Evolutionary conservation across 371 early-diverging fungal species (phyloP), one percentile per base, ranked within the genome.

Genomic region (Haplosporangium sp.): DNA sequence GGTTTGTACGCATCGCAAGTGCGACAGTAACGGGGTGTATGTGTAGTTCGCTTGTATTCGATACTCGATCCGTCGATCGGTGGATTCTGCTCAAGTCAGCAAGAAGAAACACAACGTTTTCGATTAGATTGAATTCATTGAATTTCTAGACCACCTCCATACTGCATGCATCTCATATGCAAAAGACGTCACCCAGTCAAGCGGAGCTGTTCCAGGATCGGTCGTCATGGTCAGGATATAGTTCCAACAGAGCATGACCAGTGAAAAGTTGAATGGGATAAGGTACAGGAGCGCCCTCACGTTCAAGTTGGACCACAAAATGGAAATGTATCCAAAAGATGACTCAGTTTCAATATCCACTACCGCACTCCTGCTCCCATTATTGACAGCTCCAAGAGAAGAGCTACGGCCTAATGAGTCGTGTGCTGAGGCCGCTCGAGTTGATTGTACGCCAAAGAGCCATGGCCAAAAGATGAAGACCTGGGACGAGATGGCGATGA

Each of bases 151-250:
- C 41, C 21, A n/a, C 9, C 18, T 18, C 20, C 50, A 50, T 9
- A 18, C 18, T n/a, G 20, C n/a, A 13, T 6, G 16, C 12, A 21
- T 16, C 4, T n/a, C 6, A 42, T 45, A 11, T 14, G 5, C 43
- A 23, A 9, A 16, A 18, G 11, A 8, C 47, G 54, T 67, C 86
- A 90, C 91, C 86, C 87, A 96, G 54, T 83, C 88, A 8, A 59
- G 52, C 16, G 96, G 97, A 4, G 94, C 94, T 16, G 74, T 62
- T 29, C 97, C 98, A 1, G 98, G 96, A 66, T 91, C 83, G 14
- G 94, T 94, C 9, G 69, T 73, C 69, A 88, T 88, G 10, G 93
- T 91, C 54, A 94, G 81, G 62, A 85, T 89, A 82, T 96, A 98
- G 85, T 96, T 89, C 86, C 23, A 85, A 56, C 52, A 86, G 29